A percentile compares a stretch with the other conserved stretches of the same genome.
phyloP scores from a whole-genome alignment of 768 basidiomycete genomes.

The Steccherinum ochraceum region DNA sequence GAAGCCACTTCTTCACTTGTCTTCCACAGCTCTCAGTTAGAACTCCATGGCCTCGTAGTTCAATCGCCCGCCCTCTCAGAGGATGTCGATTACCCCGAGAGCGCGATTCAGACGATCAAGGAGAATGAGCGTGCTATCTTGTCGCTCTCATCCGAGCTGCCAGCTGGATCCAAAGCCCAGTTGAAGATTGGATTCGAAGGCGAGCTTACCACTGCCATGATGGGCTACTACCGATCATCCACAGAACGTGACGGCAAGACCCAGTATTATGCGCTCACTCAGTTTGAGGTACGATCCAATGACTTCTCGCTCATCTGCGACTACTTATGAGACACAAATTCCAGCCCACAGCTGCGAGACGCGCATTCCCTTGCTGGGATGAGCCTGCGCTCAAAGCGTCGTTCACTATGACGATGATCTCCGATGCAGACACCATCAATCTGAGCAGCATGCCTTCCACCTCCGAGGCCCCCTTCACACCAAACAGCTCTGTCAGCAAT shows the following conservation, averaged over 20 bases:
- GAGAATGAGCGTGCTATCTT: conserved; percentile 63
- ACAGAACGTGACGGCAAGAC: conserved; percentile 57
- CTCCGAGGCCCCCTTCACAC: conserved; percentile 43
- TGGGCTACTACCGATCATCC: conserved; percentile 72
- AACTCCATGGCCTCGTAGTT: not conserved
- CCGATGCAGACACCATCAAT: conserved; percentile 62
- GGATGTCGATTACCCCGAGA: no score
- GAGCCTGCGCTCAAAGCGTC: conserved; percentile 88
- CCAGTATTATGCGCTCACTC: conserved; percentile 72
- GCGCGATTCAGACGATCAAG: not conserved
- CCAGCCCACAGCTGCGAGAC: conserved; percentile 78
- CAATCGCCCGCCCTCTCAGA: not conserved
- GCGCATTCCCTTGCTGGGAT: conserved; percentile 86
- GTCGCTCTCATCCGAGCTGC: conserved; percentile 48
- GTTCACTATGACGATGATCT: conserved; percentile 70
- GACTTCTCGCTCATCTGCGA: not conserved
- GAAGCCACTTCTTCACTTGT: conserved; percentile 47
- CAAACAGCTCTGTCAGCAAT: conserved; percentile 1
- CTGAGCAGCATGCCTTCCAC: conserved; percentile 82
- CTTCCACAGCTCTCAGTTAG: conserved; percentile 35
- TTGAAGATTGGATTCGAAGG: conserved; percentile 63
- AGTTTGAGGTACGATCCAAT: conserved; percentile 59
- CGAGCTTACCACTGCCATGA: conserved; percentile 63
- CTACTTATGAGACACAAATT: no score
- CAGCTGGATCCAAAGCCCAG: conserved; percentile 62